These are phyloP conservation scores for Cajanus cajan DNA, from an alignment of 306 rosid species.

Conservation along the genomic window DNA sequence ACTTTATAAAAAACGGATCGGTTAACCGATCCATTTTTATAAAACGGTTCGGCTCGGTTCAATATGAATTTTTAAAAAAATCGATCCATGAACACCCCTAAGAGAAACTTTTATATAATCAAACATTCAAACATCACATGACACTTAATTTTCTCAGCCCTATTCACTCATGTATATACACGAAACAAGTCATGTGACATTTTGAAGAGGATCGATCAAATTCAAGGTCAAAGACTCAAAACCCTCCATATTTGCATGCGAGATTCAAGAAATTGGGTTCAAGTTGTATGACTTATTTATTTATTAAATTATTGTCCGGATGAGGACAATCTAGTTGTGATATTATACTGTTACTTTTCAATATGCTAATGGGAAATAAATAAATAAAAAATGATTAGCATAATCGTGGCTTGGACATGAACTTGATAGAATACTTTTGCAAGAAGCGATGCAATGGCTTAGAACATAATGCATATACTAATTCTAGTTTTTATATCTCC, in stretches of 20 bases:
- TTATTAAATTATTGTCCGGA: background rate
- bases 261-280: slow-evolving; percentile 6
- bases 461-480: slow-evolving; percentile 15
- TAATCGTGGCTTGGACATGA: background rate
- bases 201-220: background rate
- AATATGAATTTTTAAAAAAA: too few species aligned
- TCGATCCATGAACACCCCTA: too few species aligned
- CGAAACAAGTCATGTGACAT: background rate
- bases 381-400: background rate
- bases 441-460: slow-evolving; percentile 4
- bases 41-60: too few species aligned
- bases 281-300: background rate
- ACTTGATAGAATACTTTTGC: background rate
- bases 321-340: background rate
- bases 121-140: slow-evolving; percentile 20
- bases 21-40: too few species aligned
- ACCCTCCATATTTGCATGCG: slow-evolving; percentile 5
- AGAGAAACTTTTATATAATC: background rate
- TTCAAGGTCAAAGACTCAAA: slow-evolving; percentile 5
- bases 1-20: too few species aligned
- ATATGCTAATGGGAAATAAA: background rate
- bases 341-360: background rate
- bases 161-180: background rate
- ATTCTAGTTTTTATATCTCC: background rate
- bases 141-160: background rate